phyloP scores from a whole-genome alignment of 2,329 filamentous ascomycete genomes.

The Cadophora malorum region DNA sequence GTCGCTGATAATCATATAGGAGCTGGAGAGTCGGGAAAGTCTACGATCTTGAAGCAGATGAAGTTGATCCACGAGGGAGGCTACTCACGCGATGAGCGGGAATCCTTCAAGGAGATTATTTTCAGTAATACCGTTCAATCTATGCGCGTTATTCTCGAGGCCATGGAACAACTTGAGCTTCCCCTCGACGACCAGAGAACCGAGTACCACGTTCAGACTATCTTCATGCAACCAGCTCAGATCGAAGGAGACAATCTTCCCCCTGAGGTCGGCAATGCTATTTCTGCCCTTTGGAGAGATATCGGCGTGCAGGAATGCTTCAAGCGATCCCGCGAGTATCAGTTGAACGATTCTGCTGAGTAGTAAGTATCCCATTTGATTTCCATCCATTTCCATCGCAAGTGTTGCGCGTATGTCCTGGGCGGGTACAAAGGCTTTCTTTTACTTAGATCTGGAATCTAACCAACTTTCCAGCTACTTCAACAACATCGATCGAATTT shows the following conservation, averaged over 20 bases:
- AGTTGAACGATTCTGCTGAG: slow-evolving; percentile 91
- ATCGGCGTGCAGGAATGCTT: slow-evolving; percentile 83
- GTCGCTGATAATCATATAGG: slow-evolving; percentile 32
- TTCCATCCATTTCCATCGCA: slow-evolving; percentile 4
- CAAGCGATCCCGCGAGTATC: slow-evolving; percentile 87
- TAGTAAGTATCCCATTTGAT: slow-evolving; percentile 68
- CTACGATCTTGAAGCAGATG: slow-evolving; percentile 95
- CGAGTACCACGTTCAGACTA: slow-evolving; percentile 46
- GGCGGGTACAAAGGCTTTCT: background rate
- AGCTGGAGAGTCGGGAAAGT: slow-evolving; percentile 97
- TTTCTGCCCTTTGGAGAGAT: slow-evolving; percentile 86
- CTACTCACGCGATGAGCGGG: slow-evolving; percentile 94
- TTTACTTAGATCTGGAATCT: slow-evolving; percentile 21
- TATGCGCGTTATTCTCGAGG: slow-evolving; percentile 88
- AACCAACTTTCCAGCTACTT: slow-evolving; percentile 72
- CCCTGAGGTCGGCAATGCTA: slow-evolving; percentile 76
- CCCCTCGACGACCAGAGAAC: slow-evolving; percentile 70
- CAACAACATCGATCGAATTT: slow-evolving; percentile 76
- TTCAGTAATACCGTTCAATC: slow-evolving; percentile 95
- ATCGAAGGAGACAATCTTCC: slow-evolving; percentile 84
- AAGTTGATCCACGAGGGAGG: slow-evolving; percentile 99
- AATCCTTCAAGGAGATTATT: slow-evolving; percentile 94
- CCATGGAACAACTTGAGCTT: slow-evolving; percentile 86
- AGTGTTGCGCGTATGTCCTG: background rate
- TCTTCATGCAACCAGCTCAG: slow-evolving; percentile 57